These are phyloP conservation scores for Chenopodium formosanum DNA, from an alignment of 148 eudicot genomes.

Conservation along the genomic window DNA sequence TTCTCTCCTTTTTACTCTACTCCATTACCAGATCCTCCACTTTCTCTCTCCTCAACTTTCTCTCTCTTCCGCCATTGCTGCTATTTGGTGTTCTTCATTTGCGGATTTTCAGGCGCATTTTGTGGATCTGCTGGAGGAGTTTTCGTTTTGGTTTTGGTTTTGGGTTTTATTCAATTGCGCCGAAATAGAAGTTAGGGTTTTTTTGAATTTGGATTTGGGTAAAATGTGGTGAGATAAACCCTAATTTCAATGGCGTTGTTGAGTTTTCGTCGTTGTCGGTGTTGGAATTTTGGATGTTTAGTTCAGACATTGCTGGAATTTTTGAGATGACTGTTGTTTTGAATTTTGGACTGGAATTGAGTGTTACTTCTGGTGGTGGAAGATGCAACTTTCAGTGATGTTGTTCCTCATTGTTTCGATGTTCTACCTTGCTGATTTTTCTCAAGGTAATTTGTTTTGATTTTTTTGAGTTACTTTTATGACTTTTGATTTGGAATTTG, in stretches of 20 bases:
- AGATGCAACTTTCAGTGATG: slow-evolving; percentile 26
- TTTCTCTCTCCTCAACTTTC: background rate
- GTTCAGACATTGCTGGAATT: background rate
- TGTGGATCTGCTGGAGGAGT: slow-evolving; percentile 1
- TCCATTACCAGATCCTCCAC: background rate
- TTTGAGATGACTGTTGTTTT: slow-evolving; percentile 4
- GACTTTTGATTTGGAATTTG: background rate
- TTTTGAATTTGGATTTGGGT: background rate
- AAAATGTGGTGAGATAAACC: background rate
- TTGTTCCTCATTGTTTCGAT: slow-evolving; percentile 11
- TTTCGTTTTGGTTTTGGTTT: no score
- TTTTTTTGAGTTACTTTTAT: background rate
- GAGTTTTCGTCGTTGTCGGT: background rate
- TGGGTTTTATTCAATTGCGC: background rate
- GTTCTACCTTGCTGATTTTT: background rate
- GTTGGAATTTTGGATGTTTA: background rate
- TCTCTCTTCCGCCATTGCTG: background rate
- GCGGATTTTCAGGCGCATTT: slow-evolving; percentile 23
- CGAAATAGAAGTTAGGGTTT: slow-evolving; percentile 21
- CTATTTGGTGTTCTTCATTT: background rate
- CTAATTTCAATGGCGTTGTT: slow-evolving; percentile 4
- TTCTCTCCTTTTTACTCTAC: background rate
- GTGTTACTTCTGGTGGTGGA: background rate
- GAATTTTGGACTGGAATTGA: background rate
- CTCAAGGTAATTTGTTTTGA: slow-evolving; percentile 9